Base-by-base conservation (phyloP, 352 stramenopile species). In the Pythium guiyangense region DNA sequence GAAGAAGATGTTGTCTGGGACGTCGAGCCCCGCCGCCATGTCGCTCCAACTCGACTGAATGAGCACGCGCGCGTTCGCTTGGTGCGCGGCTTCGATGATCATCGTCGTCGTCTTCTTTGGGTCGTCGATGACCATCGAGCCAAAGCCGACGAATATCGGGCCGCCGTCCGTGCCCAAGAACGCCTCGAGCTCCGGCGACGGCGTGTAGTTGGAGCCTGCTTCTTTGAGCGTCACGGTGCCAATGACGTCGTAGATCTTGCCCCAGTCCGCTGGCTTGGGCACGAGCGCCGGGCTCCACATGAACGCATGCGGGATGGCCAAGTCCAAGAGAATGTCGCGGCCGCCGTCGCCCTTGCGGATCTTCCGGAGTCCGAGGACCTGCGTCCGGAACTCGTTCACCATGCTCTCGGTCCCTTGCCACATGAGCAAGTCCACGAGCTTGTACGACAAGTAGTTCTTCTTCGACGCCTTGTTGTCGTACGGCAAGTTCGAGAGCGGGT, bases 111-210 rank as follows among this genome's bases (percentile, higher is more conserved):
- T 76, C 17, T 82, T 67, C 26, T 65, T 58, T 0, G 88, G 76
- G 42, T 98, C 73, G 45, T 86, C 64, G 31, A 98, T 77, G 0
- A 98, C 72, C 92, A 98, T 98, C 6, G 73, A 93, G 9, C 94
- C 94, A 63, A 98, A 98, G 0, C 94, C 94, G 40, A 98, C 82
- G 49, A 97, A 98, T 60, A 98, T 90, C 6, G 93, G 92, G 1
- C 79, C 78, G 1, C 49, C 20, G 20, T 14, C 27, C 6, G 64
- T 34, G 10, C 58, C 78, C 25, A 95, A 63, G 55, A 96, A 96
- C 0, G 66, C 73, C 15, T 73, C 66, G 0, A 94, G 73, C 11
- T 90, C 74, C 2, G 68, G 64, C 18, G 77, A 60, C 18, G 84
- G 70, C n/a, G 62, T 73, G 52, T 88, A 90, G 4, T 1, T 18